These are phyloP conservation scores for Pseudocercospora macadamiae DNA, from an alignment of 2,329 filamentous ascomycete species.

Conservation along the genomic window DNA sequence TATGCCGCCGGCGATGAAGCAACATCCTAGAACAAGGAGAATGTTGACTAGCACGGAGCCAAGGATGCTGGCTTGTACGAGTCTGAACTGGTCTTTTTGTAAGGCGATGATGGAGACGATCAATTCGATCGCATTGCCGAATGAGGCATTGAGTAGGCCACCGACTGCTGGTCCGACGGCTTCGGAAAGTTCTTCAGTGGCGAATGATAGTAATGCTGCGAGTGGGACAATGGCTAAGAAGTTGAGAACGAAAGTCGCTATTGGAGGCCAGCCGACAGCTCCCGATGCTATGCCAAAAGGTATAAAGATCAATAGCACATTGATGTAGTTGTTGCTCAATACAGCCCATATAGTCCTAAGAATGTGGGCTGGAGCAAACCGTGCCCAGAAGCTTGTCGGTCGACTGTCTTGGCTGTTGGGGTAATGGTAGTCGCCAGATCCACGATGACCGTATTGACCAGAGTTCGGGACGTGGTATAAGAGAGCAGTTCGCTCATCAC, in stretches of 20 bases:
- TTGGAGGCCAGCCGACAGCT: conserved; percentile 63
- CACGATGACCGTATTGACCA: conserved; percentile 8
- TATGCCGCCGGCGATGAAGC: conserved; percentile 54
- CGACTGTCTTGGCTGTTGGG: not conserved
- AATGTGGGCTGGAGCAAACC: conserved; percentile 9
- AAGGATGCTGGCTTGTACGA: conserved; percentile 97
- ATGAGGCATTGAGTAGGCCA: conserved; percentile 77
- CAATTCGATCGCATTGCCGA: conserved; percentile 78
- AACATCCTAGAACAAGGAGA: conserved; percentile 64
- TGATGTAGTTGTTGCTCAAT: conserved; percentile 59
- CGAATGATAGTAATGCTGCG: conserved; percentile 72
- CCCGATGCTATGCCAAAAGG: conserved; percentile 73
- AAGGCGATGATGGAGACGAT: conserved; percentile 91
- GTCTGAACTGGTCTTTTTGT: conserved; percentile 79
- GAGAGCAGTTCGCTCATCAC: conserved; percentile 13
- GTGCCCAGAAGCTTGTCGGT: conserved; percentile 3
- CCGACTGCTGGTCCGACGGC: conserved; percentile 74
- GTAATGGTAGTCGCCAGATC: not conserved
- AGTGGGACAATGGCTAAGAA: conserved; percentile 79
- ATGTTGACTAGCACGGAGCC: conserved; percentile 94
- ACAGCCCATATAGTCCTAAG: conserved; percentile 17
- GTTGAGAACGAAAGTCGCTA: conserved; percentile 73
- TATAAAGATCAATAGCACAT: conserved; percentile 72
- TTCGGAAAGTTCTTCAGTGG: conserved; percentile 74
- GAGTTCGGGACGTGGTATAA: conserved; percentile 14